phyloP scores from a whole-genome alignment of 805 yeast genomes.

The Wickerhamomyces silvicola region DNA sequence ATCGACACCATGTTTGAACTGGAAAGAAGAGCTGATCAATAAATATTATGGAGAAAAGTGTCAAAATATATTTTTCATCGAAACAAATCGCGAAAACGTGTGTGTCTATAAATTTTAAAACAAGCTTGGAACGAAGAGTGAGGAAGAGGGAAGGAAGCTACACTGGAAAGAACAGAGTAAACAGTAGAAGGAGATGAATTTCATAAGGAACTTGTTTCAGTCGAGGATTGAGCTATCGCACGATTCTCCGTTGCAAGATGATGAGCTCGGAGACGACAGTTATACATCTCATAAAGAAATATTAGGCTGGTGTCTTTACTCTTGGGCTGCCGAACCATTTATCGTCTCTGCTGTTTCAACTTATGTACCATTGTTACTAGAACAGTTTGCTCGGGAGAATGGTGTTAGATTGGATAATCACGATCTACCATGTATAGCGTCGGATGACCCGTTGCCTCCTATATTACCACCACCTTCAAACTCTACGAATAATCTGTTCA shows the following conservation, averaged over 20 bases:
- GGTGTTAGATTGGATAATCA: constrained; percentile 62
- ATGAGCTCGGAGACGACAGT: constrained; percentile 7
- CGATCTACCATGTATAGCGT: constrained; percentile 42
- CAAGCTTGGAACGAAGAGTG: too few relatives aligned
- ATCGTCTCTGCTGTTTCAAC: constrained; percentile 75
- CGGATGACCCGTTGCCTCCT: constrained; percentile 26
- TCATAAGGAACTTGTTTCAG: too few relatives aligned
- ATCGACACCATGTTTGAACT: constrained; percentile 14
- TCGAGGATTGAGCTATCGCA: too few relatives aligned
- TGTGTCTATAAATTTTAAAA: too few relatives aligned
- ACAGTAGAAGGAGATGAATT: too few relatives aligned
- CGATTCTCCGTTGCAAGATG: constrained; percentile 1
- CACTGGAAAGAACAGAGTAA: too few relatives aligned
- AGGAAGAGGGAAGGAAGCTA: too few relatives aligned
- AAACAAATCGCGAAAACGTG: too few relatives aligned
- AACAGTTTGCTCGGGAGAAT: constrained; percentile 65
- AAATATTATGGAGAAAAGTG: too few relatives aligned
- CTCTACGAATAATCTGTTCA: constrained; percentile 5
- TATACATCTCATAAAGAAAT: constrained; percentile 37
- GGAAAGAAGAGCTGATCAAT: too few relatives aligned
- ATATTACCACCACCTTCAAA: constrained; percentile 27
- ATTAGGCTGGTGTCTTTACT: constrained; percentile 62
- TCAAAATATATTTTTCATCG: too few relatives aligned
- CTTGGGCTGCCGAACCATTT: constrained; percentile 78
- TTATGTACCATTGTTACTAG: constrained; percentile 65